Evolutionary conservation across 257 asterid species (phyloP), one percentile per base, ranked within the genome.

Genomic region (Paulownia fortunei): DNA sequence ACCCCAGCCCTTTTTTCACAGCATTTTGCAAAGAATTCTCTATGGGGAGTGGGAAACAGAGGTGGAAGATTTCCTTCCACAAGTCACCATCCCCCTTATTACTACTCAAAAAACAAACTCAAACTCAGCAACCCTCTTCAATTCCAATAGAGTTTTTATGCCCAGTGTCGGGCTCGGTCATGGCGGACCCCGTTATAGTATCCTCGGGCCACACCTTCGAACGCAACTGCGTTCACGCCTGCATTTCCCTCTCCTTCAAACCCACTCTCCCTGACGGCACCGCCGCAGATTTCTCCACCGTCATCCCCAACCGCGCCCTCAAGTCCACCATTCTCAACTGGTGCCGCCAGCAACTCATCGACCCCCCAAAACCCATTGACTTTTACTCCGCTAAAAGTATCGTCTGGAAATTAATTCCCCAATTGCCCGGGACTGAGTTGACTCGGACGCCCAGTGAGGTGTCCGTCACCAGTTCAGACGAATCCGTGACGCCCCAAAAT

Each of bases 181-280:
- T 95, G 99, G 93, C 94, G 74, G 99, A 95, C 82, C 99, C 99
- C 1, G 97, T 95, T 1, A 86, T 95, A 10, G 91, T 90, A 15
- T 79, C 98, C 30, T 91, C 98, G 36, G 98, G 98, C 63, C 97
- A 93, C 84, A 84, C 97, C 5, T 95, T 95, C 84, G 99, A 95
- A 51, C 96, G 98, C 26, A 87, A 80, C 79, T 90, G 90, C 83
- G 88, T 89, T 16, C 78, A 69, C 8, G 98, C 97, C 41, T 93
- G 99, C 86, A 60, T 76, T 23, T 88, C 96, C 11, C 93, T 96
- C 3, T 73, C 86, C 4, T 96, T 87, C 72, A 75, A 27, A n/a
- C 99, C 97, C 34, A 21, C 73, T 60, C 87, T 91, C 41, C 80
- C 69, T 44, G 91, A 83, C 82, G 88, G 83, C 83, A 27, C 87